Base-by-base conservation (phyloP, 2,329 filamentous ascomycete species). In the Nemania sp. region DNA sequence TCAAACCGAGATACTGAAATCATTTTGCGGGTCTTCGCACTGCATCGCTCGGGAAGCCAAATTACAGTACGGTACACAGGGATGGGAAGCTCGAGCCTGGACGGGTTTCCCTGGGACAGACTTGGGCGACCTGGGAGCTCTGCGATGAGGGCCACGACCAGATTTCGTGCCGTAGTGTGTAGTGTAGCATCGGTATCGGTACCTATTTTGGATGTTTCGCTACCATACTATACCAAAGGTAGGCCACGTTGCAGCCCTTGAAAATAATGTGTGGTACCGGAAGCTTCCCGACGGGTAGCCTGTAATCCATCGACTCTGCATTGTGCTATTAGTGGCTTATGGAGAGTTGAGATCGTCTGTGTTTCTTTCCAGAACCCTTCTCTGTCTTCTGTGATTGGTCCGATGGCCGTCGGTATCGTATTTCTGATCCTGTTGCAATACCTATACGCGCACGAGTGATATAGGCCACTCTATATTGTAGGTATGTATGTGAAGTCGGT, bases 171-270 rank as follows among this genome's bases (percentile, higher is more conserved):
- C 51, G 65, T 35, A 53, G 18, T 53, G 49, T 26, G 7, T 26
- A 7, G 38, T 47, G 32, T 41, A 49, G 53, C 53, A 66, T 62
- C 54, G 24, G 51, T 49, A 38, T 66, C 51, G 52, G 56, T 61
- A 61, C 51, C 22, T 51, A 61, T 52, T 45, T 56, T 58, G 22
- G 49, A 56, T 27, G 59, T 59, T 61, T 70, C 66, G 66, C 45
- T 69, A 60, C 63, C 63, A 41, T 52, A 64, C 45, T 60, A 64
- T 63, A 43, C 18, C 26, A 26, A 49, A 64, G 63, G 51, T 27
- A 55, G 64, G 56, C 68, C 68, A 70, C 68, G 68, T 70, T 70
- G 66, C 63, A 62, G 63, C 66, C 68, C 56, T 68, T 66, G 59
- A 51, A 70, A 66, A 32, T 27, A 66, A 64, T 51, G 38, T 62